Base-by-base conservation (phyloP, 2,329 filamentous ascomycete species). In the Sporothrix brunneoviolacea region DNA sequence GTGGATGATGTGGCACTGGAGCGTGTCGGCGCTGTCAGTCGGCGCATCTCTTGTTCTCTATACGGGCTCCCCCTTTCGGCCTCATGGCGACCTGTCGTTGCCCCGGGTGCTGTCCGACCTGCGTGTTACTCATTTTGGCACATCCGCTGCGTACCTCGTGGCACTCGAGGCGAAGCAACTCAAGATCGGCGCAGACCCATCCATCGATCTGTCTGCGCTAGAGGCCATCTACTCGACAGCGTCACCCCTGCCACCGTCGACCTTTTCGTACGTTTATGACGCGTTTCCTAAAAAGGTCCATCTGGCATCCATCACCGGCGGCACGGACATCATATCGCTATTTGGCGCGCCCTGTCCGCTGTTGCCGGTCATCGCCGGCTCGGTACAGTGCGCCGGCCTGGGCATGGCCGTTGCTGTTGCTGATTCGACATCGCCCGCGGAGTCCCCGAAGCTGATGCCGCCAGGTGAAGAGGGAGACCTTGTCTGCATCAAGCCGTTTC, bases 1-100 rank as follows among this genome's bases (percentile, higher is more conserved):
- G 13, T 58, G 58, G 93, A 97, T 98, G 91, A 97, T 97, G 91
- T 96, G 91, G 90, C 91, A 97, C 65, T 97, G 91, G 91, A 83
- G 91, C 36, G 79, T 96, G 18, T 91, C 88, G 1, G 88, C 84
- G 6, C 80, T 97, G 4, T 87, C 91, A 9, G 83, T 82, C 27
- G 91, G 91, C 48, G 80, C 87, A 10, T 91, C 88, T 0, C 73
- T 97, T 12, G 77, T 97, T 18, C 76, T 97, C 4, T 98, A 96
- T 68, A 88, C 95, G 48, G 93, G 93, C 42, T 95, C 88, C 0
- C 93, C 93, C 0, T 97, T 97, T 72, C 77, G 78, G 43, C 87
- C 86, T 0, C 74, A 86, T 51, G 86, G 86, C 46, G 80, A 91
- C 61, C 76, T 93, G 51, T 90, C 89, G 9, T 83, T 98, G 71